phyloP scores from a whole-genome alignment of 2,329 filamentous ascomycete species.

The Seiridium unicorne region DNA sequence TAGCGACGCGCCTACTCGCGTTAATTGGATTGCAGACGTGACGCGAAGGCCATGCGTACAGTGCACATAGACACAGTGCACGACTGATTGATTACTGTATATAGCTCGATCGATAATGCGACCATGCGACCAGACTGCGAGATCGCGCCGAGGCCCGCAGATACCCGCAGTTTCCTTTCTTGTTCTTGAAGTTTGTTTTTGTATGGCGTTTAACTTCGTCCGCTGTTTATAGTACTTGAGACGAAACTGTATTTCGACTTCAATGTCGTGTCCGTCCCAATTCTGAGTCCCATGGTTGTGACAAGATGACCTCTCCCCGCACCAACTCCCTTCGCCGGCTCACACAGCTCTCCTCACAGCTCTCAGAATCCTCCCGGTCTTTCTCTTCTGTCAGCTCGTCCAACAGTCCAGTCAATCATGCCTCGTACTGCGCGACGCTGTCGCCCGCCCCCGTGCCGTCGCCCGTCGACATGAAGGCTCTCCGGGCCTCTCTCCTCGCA shows the following conservation, averaged over 20 bases:
- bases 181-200: neutral
- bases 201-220: neutral
- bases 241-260: too few species aligned
- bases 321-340: slow-evolving; percentile 4
- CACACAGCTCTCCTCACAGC: neutral
- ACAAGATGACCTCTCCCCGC: slow-evolving; percentile 1
- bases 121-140: neutral
- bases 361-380: neutral
- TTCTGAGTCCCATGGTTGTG: neutral
- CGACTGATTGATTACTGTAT: neutral
- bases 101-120: slow-evolving; percentile 1
- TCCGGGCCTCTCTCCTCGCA: slow-evolving; percentile 21
- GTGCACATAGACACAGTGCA: neutral
- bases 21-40: slow-evolving; percentile 1
- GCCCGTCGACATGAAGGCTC: slow-evolving; percentile 15
- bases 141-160: neutral
- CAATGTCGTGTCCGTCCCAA: too few species aligned
- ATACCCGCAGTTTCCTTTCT: neutral
- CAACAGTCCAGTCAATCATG: neutral
- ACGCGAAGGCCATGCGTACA: slow-evolving; percentile 5
- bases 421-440: neutral
- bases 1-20: slow-evolving; percentile 4
- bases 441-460: neutral
- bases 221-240: too few species aligned
- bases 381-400: neutral